Evolutionary conservation across 345 rosid species (phyloP).

Genomic region (Hibiscus trionum): DNA sequence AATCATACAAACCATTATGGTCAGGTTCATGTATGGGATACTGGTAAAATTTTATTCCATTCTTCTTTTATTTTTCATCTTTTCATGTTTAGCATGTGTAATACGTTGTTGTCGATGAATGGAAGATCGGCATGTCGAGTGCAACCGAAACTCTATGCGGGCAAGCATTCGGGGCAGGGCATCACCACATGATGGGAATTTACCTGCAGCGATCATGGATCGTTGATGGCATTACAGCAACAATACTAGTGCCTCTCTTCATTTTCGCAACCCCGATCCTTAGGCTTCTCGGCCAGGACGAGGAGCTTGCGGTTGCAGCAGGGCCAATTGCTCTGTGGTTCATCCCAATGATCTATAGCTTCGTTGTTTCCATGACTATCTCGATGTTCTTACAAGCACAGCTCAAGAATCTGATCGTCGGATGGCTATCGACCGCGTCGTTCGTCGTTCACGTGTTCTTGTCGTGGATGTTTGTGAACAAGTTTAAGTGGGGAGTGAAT

Average conservation of each 20-base stretch:
- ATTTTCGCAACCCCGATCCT: conserved; percentile 27
- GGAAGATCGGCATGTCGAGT: conserved; percentile 35
- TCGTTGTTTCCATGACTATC: conserved; percentile 20
- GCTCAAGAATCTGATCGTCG: conserved; percentile 31
- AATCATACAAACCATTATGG: not conserved
- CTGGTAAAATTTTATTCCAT: not conserved
- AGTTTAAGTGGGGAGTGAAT: conserved; percentile 17
- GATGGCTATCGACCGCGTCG: conserved; percentile 29
- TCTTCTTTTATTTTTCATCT: no score
- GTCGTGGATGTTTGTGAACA: conserved; percentile 36
- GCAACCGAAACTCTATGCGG: conserved; percentile 54
- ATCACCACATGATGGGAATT: conserved; percentile 40
- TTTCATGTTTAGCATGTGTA: no score
- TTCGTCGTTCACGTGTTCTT: conserved; percentile 22
- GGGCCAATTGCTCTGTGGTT: conserved; percentile 38
- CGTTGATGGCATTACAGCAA: conserved; percentile 24
- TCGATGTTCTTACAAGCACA: conserved; percentile 42
- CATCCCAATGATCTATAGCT: conserved; percentile 27
- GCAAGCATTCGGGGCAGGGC: conserved; percentile 51
- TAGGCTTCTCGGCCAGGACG: conserved; percentile 31
- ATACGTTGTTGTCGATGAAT: no score
- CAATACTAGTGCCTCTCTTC: conserved; percentile 27
- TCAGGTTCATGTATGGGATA: not conserved
- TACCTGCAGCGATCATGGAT: conserved; percentile 53
- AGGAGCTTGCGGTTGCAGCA: conserved; percentile 23